Base-by-base conservation (phyloP, 2,329 filamentous ascomycete species). In the Lachnellula suecica region DNA sequence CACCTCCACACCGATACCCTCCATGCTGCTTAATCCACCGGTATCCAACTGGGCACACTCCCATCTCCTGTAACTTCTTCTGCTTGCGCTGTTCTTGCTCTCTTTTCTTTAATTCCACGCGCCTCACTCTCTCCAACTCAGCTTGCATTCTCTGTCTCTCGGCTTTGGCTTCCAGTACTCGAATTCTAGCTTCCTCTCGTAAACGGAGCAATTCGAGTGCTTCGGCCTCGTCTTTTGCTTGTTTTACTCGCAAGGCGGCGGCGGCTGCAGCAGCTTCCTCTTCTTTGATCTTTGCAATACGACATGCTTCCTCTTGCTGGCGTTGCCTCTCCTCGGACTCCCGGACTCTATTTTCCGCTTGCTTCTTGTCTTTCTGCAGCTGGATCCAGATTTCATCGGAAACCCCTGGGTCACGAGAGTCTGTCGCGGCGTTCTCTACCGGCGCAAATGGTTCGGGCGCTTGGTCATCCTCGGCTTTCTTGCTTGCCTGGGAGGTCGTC, bases 1-100 rank as follows among this genome's bases (percentile, higher is more conserved):
- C 85, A 0, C 79, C 86, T 0, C 75, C 75, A 69, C 87, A 89
- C 4, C 83, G 67, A 66, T 82, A 90, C 0, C 86, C 86, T 1
- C 61, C 63, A 1, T 2, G 37, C 60, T 85, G 77, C 59, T 79
- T 81, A 23, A 87, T 81, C 87, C 87, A 91, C 0, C 52, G 49
- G 61, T 44, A 90, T 0, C 85, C 87, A 17, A 49, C 34, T 0
- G 74, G 71, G 65, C 87, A 91, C 0, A 67, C 45, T 0, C 86
- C 86, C 71, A 82, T 72, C 1, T 58, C 25, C 57, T 63, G 68
- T 57, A 90, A 63, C 59, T 78, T 83, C 35, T 63, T 58, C 67
- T 79, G 74, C 10, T 60, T 66, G 17, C 66, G 60, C 23, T 62
- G 61, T 53, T 79, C 74, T 55, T 73, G 68, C 54, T 63, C 70